Evolutionary conservation across 805 yeast genomes (phyloP).

Genomic region (Starmerella etchellsii): DNA sequence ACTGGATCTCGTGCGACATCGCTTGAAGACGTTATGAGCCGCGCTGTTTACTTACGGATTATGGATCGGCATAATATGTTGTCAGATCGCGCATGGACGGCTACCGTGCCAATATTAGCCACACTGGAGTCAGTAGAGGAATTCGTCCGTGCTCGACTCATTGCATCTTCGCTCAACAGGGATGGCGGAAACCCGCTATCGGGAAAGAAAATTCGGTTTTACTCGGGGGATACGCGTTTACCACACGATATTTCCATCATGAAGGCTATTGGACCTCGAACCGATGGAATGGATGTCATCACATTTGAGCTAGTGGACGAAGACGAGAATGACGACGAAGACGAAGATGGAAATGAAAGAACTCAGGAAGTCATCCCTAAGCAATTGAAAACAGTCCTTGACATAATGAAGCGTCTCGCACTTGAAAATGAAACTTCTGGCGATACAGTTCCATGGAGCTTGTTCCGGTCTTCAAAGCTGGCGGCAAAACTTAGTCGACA

Average conservation of each 20-base stretch:
- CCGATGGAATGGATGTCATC: constrained; percentile 1
- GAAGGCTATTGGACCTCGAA: constrained; percentile 6
- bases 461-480: constrained; percentile 40
- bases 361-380: not conserved
- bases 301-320: constrained; percentile 1
- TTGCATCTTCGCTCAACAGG: not conserved
- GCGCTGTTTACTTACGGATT: constrained; percentile 1
- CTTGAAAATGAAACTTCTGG: constrained; percentile 8
- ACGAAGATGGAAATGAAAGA: not conserved
- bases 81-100: constrained; percentile 1
- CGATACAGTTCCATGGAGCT: constrained; percentile 3
- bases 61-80: not conserved
- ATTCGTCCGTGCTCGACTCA: constrained; percentile 3
- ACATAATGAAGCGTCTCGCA: constrained; percentile 7
- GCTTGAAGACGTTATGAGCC: constrained; percentile 2
- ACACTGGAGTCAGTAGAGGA: constrained; percentile 4
- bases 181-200: not conserved
- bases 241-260: constrained; percentile 6
- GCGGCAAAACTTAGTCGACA: constrained; percentile 80
- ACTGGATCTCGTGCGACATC: constrained; percentile 6
- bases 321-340: constrained; percentile 1
- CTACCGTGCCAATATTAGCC: constrained; percentile 4
- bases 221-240: constrained; percentile 1
- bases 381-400: not conserved
- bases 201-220: constrained; percentile 1